These are phyloP conservation scores for Pharnaceum exiguum DNA, from an alignment of 148 eudicot species.

Conservation along the genomic window DNA sequence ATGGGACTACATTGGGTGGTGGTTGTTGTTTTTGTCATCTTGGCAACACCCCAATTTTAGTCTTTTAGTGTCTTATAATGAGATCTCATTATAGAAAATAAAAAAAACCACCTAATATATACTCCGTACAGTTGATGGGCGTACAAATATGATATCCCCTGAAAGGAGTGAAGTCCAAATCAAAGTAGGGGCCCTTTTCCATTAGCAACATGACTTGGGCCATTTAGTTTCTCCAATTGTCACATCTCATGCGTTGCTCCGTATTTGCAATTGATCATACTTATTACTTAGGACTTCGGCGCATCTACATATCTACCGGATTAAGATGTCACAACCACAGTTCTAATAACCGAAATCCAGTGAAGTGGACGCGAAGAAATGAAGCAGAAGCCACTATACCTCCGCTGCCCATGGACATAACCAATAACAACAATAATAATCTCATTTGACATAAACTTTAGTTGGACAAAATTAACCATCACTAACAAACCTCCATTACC, in stretches of 20 bases:
- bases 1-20: too few relatives aligned
- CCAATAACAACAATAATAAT: neutral
- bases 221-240: neutral
- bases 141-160: too few relatives aligned
- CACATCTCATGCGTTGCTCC: neutral
- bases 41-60: too few relatives aligned
- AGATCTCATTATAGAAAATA: too few relatives aligned
- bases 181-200: conserved; percentile 10
- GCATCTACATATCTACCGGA: neutral
- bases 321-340: conserved; percentile 42
- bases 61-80: too few relatives aligned
- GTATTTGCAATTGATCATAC: too few relatives aligned
- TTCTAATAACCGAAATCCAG: conserved; percentile 53
- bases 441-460: conserved; percentile 2
- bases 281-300: too few relatives aligned
- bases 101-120: neutral
- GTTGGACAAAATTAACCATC: conserved; percentile 10
- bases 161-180: conserved; percentile 20
- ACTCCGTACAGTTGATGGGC: too few relatives aligned
- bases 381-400: conserved; percentile 24
- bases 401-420: neutral
- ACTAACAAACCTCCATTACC: neutral
- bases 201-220: conserved; percentile 12
- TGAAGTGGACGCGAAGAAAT: conserved; percentile 93
- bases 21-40: too few relatives aligned